phyloP scores from a whole-genome alignment of 129 eudicot species.

The Artemisia tridentata region DNA sequence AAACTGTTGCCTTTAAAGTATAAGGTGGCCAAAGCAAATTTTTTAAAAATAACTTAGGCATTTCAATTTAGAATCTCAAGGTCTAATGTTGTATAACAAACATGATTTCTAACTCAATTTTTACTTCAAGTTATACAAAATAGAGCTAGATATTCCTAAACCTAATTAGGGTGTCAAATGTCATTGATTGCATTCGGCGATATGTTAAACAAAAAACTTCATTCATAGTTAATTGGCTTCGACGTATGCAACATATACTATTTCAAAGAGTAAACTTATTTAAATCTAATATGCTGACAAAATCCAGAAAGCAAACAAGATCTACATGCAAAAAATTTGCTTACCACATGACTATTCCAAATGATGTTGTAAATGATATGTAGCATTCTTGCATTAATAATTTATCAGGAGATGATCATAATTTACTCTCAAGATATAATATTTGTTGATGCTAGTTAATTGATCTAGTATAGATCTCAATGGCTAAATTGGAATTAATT shows the following conservation, averaged over 20 bases:
- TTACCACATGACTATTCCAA: not conserved
- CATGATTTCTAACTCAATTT: not conserved
- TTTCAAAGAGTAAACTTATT: too few relatives aligned
- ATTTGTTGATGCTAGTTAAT: not conserved
- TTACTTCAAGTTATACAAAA: not conserved
- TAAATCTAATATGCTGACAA: too few relatives aligned
- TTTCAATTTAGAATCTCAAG: not conserved
- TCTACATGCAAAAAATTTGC: not conserved
- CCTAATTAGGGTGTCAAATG: constrained; percentile 27
- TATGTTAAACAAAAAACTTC: not conserved
- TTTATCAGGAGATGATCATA: not conserved
- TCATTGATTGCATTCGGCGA: not conserved
- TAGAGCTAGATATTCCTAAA: not conserved
- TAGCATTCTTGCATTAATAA: not conserved
- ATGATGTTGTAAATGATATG: not conserved
- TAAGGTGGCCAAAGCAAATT: too few relatives aligned
- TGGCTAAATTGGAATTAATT: not conserved
- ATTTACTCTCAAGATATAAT: not conserved
- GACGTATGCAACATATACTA: not conserved
- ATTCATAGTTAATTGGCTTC: not conserved
- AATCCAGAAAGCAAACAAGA: not conserved
- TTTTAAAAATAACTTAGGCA: too few relatives aligned
- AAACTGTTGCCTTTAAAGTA: too few relatives aligned
- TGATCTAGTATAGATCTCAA: not conserved
- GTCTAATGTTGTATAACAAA: not conserved